These are phyloP conservation scores for Vigna nakashimae DNA, from an alignment of 306 rosid genomes.

Conservation along the genomic window DNA sequence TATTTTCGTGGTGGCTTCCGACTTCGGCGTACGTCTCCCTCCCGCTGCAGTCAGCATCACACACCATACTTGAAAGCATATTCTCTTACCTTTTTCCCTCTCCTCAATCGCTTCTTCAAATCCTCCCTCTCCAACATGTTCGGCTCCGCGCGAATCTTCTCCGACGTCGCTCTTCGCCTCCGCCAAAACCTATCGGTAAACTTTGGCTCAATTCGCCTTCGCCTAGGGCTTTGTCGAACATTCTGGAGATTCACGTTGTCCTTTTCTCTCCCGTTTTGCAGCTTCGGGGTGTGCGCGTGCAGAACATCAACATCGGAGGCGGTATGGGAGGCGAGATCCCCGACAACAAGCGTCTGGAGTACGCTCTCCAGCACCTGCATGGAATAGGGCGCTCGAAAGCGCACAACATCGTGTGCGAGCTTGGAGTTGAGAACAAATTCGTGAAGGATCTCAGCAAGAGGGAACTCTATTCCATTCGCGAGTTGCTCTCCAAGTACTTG, in stretches of 20 bases:
- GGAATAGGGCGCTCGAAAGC: constrained; percentile 75
- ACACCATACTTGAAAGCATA: too few species aligned
- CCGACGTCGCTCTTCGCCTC: constrained; percentile 50
- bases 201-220: background rate
- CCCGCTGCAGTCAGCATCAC: too few species aligned
- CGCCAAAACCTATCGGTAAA: constrained; percentile 59
- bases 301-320: constrained; percentile 66
- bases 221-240: background rate
- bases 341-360: constrained; percentile 66
- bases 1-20: too few species aligned
- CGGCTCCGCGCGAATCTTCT: constrained; percentile 38
- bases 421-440: constrained; percentile 65
- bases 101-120: background rate
- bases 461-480: constrained; percentile 64
- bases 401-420: constrained; percentile 67
- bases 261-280: constrained; percentile 33
- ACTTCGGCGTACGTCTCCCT: too few species aligned
- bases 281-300: constrained; percentile 53
- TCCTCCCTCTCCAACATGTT: constrained; percentile 38
- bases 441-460: constrained; percentile 76
- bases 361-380: constrained; percentile 69
- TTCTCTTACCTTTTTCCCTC: too few species aligned
- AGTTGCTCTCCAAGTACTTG: constrained; percentile 66
- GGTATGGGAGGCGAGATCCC: constrained; percentile 83
- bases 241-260: constrained; percentile 2